Conservation (phyloP, 345 rosid genomes). For the Jatropha curcas region DNA sequence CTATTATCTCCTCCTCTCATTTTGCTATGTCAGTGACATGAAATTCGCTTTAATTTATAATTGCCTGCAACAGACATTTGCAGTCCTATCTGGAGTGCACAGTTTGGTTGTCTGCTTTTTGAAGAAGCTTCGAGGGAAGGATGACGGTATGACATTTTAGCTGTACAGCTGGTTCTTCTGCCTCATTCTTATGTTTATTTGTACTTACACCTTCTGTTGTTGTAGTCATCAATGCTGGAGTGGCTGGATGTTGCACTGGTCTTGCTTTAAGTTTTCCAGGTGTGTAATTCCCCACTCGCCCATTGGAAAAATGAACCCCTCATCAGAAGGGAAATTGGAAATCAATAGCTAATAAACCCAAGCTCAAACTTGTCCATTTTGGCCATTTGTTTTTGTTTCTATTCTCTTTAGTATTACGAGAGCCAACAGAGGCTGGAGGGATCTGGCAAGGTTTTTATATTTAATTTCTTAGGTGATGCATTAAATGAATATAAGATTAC, state of each 20-base stretch:
- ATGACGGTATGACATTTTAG: conserved; percentile 63
- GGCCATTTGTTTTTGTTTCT: not conserved
- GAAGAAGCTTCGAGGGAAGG: conserved; percentile 82
- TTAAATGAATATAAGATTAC: not conserved
- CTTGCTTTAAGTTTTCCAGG: conserved; percentile 87
- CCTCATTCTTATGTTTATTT: not conserved
- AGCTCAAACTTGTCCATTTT: not conserved
- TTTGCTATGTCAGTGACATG: not conserved
- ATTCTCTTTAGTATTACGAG: not conserved
- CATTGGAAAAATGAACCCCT: not conserved
- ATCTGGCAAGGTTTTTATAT: not conserved
- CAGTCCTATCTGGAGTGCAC: conserved; percentile 69
- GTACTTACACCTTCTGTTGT: conserved; percentile 5
- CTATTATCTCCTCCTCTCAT: not conserved
- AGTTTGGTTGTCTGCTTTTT: conserved; percentile 72
- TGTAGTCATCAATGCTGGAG: conserved; percentile 83
- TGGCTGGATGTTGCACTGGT: conserved; percentile 94
- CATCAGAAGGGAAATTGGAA: not conserved
- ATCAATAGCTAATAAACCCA: not conserved
- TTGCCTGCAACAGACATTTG: conserved; percentile 50
- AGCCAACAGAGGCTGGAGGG: no score
- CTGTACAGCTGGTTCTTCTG: not conserved
- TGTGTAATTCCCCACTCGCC: conserved; percentile 8
- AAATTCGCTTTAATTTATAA: not conserved
- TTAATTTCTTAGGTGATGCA: not conserved